Conservation (phyloP, 768 basidiomycete genomes). For the Suillus weaverae region DNA sequence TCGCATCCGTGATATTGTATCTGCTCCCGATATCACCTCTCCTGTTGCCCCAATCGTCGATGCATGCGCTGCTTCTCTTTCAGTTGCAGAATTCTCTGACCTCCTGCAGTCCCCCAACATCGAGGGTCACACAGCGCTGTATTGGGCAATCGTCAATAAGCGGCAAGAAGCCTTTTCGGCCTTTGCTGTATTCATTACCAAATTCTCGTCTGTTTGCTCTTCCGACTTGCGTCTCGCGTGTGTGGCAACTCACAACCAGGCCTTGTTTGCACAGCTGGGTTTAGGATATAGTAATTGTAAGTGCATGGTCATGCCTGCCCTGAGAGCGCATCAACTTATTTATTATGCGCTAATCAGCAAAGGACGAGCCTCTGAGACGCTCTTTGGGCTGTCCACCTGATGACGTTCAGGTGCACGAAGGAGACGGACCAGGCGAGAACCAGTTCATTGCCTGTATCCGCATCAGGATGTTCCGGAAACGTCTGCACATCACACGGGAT, state of each 20-base stretch:
- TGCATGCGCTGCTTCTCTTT: background rate
- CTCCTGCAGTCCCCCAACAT: background rate
- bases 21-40: background rate
- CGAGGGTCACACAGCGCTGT: background rate
- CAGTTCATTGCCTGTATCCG: background rate
- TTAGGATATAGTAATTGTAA: background rate
- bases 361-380: background rate
- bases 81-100: background rate
- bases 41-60: background rate
- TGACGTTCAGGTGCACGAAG: background rate
- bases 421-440: background rate
- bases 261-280: background rate
- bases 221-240: background rate
- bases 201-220: background rate
- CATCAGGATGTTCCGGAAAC: background rate
- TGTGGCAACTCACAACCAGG: background rate
- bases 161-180: background rate
- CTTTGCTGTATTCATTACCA: background rate
- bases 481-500: background rate
- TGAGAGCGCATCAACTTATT: background rate
- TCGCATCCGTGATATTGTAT: background rate
- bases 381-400: background rate
- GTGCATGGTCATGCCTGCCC: background rate
- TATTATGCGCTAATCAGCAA: background rate
- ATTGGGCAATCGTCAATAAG: background rate